A percentile compares a stretch with the other conserved stretches of the same genome.
phyloP scores from a whole-genome alignment of 2,329 filamentous ascomycete species.

The Fusarium udum region DNA sequence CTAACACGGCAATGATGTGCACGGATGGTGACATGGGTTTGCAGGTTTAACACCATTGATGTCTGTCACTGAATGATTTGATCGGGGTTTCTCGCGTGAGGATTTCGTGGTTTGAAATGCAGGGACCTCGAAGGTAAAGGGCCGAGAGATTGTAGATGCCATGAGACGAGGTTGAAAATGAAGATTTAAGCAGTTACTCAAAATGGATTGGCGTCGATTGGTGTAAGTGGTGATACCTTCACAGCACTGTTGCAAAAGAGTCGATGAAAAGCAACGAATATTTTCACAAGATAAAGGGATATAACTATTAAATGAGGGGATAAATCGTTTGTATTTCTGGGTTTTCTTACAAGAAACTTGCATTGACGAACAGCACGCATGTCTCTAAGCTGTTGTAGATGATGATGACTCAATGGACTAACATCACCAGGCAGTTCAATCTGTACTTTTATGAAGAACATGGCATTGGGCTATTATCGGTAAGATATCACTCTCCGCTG shows the following conservation, averaged over 20 bases:
- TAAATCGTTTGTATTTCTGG: not conserved
- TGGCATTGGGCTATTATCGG: not conserved
- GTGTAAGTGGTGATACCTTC: not conserved
- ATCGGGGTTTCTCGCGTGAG: not conserved
- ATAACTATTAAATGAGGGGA: too few species aligned
- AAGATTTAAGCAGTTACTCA: not conserved
- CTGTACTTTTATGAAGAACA: not conserved
- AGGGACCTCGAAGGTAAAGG: not conserved
- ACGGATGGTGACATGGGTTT: not conserved
- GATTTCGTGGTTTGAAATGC: not conserved
- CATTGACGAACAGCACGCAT: not conserved
- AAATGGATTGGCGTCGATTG: not conserved
- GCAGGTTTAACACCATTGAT: not conserved
- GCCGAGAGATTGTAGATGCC: not conserved
- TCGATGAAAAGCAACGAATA: too few species aligned
- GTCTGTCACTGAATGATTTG: not conserved
- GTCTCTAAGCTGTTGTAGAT: not conserved
- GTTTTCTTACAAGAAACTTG: not conserved
- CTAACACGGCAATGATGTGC: slow-evolving; percentile 21
- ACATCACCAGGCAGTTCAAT: not conserved
- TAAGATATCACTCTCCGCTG: not conserved
- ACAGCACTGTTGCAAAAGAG: not conserved
- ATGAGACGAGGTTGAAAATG: not conserved
- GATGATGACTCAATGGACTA: not conserved
- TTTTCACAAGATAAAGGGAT: not conserved